Percentiles rank a stretch among this genome's conserved stretches.
phyloP scores from a whole-genome alignment of 2,329 filamentous ascomycete species.

The Lachnellula arida region DNA sequence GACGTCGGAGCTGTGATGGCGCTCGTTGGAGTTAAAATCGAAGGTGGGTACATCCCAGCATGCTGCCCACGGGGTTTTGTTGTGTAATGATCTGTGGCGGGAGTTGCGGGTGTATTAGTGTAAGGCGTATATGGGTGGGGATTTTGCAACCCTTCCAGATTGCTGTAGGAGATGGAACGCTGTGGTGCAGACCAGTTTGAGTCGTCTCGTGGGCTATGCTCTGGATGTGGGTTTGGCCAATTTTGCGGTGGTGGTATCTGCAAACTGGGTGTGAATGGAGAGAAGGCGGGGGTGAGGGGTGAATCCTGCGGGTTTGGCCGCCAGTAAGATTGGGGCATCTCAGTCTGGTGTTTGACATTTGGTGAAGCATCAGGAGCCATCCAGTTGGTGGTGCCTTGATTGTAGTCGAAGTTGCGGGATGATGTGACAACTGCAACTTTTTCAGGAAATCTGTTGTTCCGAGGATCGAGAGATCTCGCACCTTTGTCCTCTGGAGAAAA shows the following conservation, averaged over 20 bases:
- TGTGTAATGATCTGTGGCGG: slow-evolving; percentile 21
- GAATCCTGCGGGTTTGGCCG: slow-evolving; percentile 46
- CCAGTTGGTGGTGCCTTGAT: slow-evolving; percentile 27
- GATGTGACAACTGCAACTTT: slow-evolving; percentile 23
- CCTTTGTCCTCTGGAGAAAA: slow-evolving; percentile 33
- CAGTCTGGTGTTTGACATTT: slow-evolving; percentile 37
- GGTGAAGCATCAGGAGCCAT: slow-evolving; percentile 28
- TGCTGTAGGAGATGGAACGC: slow-evolving; percentile 32
- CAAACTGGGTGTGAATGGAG: slow-evolving; percentile 43
- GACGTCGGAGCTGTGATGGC: slow-evolving; percentile 15
- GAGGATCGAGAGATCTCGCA: slow-evolving; percentile 12
- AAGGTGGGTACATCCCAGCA: slow-evolving; percentile 27
- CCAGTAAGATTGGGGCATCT: slow-evolving; percentile 43
- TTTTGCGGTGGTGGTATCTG: slow-evolving; percentile 26
- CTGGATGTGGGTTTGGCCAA: slow-evolving; percentile 27
- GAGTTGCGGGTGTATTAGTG: slow-evolving; percentile 16
- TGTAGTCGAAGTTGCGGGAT: slow-evolving; percentile 28
- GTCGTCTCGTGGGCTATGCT: slow-evolving; percentile 27
- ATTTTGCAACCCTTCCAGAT: slow-evolving; percentile 28
- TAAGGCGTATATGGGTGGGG: slow-evolving; percentile 26
- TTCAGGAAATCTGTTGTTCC: slow-evolving; percentile 15
- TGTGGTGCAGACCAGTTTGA: slow-evolving; percentile 30
- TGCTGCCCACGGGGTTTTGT: slow-evolving; percentile 24
- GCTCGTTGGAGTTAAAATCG: slow-evolving; percentile 20
- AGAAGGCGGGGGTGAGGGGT: slow-evolving; percentile 46